These are phyloP conservation scores for Candida verbasci DNA, from an alignment of 805 yeast species.

Conservation along the genomic window DNA sequence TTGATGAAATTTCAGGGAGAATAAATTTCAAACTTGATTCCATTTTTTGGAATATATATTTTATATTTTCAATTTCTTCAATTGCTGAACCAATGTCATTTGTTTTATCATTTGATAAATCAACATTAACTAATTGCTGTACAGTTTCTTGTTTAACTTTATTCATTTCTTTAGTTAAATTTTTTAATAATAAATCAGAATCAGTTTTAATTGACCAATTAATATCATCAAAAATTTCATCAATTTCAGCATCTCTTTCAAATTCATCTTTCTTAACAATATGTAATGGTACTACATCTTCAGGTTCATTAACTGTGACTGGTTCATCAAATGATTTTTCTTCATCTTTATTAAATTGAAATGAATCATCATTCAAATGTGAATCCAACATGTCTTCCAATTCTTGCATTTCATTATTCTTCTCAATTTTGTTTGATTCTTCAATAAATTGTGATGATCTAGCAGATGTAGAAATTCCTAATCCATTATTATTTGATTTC, in stretches of 20 bases:
- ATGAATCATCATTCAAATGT: constrained; percentile 5
- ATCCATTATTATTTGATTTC: constrained; percentile 5
- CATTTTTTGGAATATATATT: constrained; percentile 35
- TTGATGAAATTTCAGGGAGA: constrained; percentile 61
- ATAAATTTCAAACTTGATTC: constrained; percentile 38
- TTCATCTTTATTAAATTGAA: constrained; percentile 3
- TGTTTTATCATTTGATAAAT: constrained; percentile 30
- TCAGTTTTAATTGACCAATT: constrained; percentile 73
- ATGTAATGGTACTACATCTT: constrained; percentile 10
- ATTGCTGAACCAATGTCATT: constrained; percentile 31
- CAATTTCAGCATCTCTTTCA: constrained; percentile 39
- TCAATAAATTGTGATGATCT: constrained; percentile 7
- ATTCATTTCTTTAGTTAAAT: constrained; percentile 56
- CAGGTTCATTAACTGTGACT: constrained; percentile 12
- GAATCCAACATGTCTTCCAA: constrained; percentile 34
- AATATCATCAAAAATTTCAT: constrained; percentile 71
- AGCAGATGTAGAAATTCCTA: constrained; percentile 6
- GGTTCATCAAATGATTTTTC: constrained; percentile 11
- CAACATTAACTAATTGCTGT: constrained; percentile 35
- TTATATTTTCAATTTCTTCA: constrained; percentile 32
- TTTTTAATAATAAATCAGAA: constrained; percentile 51
- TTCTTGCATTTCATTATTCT: constrained; percentile 28
- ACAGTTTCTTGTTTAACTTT: constrained; percentile 61
- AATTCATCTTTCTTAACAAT: constrained; percentile 10
- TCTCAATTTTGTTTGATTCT: constrained; percentile 7